These are phyloP conservation scores for Neurospora discreta DNA, from an alignment of 495 filamentous ascomycete species.

Conservation along the genomic window DNA sequence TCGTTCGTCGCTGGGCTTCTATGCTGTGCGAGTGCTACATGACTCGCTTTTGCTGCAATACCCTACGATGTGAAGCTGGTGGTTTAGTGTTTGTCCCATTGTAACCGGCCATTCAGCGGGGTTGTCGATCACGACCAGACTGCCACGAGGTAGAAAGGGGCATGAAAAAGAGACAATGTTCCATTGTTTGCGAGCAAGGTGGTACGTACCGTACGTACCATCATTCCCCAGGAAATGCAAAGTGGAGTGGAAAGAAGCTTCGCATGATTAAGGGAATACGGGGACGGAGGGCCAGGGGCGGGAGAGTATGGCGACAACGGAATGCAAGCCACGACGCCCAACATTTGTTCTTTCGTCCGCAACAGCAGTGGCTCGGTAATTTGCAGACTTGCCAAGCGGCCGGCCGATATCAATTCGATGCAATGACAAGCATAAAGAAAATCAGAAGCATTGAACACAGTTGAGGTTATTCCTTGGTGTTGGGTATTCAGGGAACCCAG, in stretches of 20 bases:
- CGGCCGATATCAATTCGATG: constrained; percentile 8
- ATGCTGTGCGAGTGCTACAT: not conserved
- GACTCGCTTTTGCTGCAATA: not conserved
- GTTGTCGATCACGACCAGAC: not conserved
- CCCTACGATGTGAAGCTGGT: not conserved
- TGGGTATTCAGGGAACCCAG: not conserved
- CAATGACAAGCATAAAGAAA: not conserved
- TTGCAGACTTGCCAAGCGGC: constrained; percentile 19
- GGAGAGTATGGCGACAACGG: not conserved
- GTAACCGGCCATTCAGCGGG: not conserved
- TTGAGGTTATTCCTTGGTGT: not conserved
- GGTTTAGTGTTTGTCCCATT: not conserved
- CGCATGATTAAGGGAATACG: not conserved
- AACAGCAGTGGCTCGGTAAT: constrained; percentile 16
- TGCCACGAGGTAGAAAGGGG: not conserved
- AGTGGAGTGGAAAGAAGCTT: not conserved
- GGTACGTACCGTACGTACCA: not conserved
- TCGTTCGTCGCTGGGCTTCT: not conserved
- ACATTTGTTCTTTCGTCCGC: not conserved
- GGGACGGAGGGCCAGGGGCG: not conserved
- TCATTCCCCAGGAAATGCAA: not conserved
- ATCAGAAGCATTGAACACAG: not conserved
- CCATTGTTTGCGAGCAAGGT: not conserved
- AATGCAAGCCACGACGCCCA: not conserved
- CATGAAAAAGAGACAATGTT: not conserved